Percentiles rank a stretch among this genome's conserved stretches.
These are phyloP conservation scores for Oxytropis ochrocephala DNA, from an alignment of 306 rosid species.

Conservation along the genomic window DNA sequence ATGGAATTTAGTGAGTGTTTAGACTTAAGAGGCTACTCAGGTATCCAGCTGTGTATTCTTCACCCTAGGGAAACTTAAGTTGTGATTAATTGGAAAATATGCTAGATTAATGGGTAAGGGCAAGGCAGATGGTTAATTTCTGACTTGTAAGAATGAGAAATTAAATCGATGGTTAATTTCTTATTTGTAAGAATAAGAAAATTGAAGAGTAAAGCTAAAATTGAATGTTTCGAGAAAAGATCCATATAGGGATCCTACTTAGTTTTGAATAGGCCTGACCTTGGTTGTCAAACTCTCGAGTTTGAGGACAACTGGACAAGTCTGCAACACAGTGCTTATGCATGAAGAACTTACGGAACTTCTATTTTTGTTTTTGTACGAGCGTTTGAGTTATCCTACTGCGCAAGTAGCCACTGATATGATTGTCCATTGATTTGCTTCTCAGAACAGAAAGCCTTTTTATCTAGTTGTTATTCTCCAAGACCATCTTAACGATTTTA, in stretches of 20 bases:
- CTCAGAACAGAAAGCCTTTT: background rate
- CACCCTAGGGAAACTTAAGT: background rate
- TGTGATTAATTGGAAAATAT: background rate
- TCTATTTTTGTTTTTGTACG: background rate
- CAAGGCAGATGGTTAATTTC: background rate
- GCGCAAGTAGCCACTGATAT: background rate
- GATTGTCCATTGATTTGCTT: background rate
- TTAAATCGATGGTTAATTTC: too few species aligned
- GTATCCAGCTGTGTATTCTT: background rate
- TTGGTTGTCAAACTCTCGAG: background rate
- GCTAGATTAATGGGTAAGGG: background rate
- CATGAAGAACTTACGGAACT: background rate
- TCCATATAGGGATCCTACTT: background rate
- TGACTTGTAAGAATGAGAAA: too few species aligned
- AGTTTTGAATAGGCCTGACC: background rate
- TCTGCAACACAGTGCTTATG: background rate
- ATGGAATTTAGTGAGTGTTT: background rate
- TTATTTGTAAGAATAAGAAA: too few species aligned
- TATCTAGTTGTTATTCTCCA: background rate
- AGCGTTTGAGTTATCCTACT: background rate
- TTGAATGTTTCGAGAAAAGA: background rate
- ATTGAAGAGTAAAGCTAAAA: background rate
- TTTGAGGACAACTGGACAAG: background rate
- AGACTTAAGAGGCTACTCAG: background rate
- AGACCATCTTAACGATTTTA: background rate